Evolutionary conservation across 2,329 filamentous ascomycete genomes (phyloP).

Genomic region (Tolypocladium paradoxum): DNA sequence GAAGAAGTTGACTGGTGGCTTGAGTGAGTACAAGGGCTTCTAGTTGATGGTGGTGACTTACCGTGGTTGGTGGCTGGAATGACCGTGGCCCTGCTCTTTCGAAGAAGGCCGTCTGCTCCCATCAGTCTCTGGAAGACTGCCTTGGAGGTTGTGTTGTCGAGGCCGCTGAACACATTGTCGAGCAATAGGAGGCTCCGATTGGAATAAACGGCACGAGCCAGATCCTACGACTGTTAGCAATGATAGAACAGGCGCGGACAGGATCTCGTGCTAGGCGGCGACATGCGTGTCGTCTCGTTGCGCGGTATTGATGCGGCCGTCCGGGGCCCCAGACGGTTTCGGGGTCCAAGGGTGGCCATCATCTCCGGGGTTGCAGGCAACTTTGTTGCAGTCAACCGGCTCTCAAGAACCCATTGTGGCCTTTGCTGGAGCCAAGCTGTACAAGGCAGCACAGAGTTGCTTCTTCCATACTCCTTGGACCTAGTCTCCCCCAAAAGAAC

Average conservation of each 20-base stretch:
- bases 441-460: neutral
- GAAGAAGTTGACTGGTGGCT: slow-evolving; percentile 7
- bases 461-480: neutral
- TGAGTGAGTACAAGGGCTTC: neutral
- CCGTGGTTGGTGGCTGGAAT: slow-evolving; percentile 28
- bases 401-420: neutral
- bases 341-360: neutral
- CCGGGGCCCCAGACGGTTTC: neutral
- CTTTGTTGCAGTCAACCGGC: too few species aligned
- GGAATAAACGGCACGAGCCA: slow-evolving; percentile 37
- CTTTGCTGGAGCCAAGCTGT: neutral
- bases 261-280: neutral
- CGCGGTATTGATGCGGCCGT: neutral
- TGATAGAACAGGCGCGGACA: neutral
- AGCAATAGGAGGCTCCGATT: slow-evolving; percentile 27
- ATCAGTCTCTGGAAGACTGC: slow-evolving; percentile 31
- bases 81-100: slow-evolving; percentile 24
- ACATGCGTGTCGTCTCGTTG: neutral
- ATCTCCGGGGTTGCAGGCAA: neutral
- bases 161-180: slow-evolving; percentile 34
- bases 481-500: neutral
- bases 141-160: slow-evolving; percentile 32
- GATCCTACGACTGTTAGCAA: slow-evolving; percentile 14
- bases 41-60: neutral
- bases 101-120: slow-evolving; percentile 28